Base-by-base conservation (phyloP, 169 alveolate genomes). In the Plasmodium gonderi region DNA sequence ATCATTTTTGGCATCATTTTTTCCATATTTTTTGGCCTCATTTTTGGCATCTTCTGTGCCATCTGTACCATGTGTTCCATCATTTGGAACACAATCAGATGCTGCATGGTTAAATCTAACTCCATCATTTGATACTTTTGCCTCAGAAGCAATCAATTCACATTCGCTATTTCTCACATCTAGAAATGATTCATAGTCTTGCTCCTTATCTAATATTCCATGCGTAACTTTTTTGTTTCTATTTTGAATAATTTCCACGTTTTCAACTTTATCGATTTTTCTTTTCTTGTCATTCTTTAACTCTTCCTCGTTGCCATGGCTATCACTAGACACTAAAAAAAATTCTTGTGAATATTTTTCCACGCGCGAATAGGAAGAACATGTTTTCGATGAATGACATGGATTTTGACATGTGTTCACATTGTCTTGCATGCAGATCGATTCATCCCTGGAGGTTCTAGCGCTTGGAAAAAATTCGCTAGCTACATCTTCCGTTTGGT, bases 271-370 rank as follows among this genome's bases (percentile, higher is more conserved):
- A 40, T 65, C 38, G 12, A 80, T 80, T 38, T 65, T 80, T 42
- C 91, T 64, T 14, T 80, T 80, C 31, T 36, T 80, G 9, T n/a
- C 40, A n/a, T 80, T 64, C 29, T 36, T 44, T 11, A 45, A 12
- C 2, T 80, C 80, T 42, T 38, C 72, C 29, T 80, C 91, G 20
- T 68, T 65, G 17, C 14, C 38, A 49, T 68, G 26, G 17, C 14
- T 14, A 49, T 38, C 33, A 17, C 33, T 80, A 7, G 14, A 51
- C 6, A 6, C n/a, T 36, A 47, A 33, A 14, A 2, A 42, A 31
- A 29, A 49, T 31, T 8, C 36, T 29, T 49, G 69, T 12, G 74
- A 44, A 23, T 23, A 3, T 23, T 78, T 54, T 54, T 78, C 87
- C 42, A 51, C 29, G 14, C 26, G 11, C 14, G 87, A 49, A 20